Conservation (phyloP, 225 moss, liverwort and hornwort genomes). For the Pseudisothecium myosuroides region DNA sequence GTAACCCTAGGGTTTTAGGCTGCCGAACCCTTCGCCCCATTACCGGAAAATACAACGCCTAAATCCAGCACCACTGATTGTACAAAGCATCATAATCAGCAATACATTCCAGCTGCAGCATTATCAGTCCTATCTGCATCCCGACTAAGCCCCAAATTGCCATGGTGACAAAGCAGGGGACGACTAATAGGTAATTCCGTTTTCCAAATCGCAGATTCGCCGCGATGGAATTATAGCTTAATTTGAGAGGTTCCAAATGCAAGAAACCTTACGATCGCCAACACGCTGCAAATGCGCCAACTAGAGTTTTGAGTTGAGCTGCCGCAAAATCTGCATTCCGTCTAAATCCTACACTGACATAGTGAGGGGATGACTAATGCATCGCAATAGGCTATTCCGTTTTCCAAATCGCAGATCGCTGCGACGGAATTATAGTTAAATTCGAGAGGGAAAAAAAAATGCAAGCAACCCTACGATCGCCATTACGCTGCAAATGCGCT, state of each 20-base stretch:
- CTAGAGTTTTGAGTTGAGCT: neutral
- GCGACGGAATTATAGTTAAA: neutral
- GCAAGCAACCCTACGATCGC: neutral
- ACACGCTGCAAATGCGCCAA: neutral
- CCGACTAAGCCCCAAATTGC: neutral
- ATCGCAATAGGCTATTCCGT: neutral
- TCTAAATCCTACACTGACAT: neutral
- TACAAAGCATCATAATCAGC: neutral
- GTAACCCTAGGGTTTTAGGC: conserved; percentile 8
- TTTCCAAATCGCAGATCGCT: neutral
- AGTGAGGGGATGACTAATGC: neutral
- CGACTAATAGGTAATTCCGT: neutral
- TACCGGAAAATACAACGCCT: neutral
- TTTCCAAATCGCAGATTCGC: neutral
- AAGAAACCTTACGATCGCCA: neutral
- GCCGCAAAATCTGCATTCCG: neutral
- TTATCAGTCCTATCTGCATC: neutral
- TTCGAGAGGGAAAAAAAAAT: neutral
- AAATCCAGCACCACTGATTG: neutral
- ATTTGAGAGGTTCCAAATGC: neutral
- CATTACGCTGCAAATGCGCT: neutral
- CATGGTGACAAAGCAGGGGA: neutral
- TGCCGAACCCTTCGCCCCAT: neutral
- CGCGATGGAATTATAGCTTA: neutral
- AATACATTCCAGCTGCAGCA: neutral